phyloP scores from a whole-genome alignment of 2,329 filamentous ascomycete genomes.

The Fusarium subtropicale region DNA sequence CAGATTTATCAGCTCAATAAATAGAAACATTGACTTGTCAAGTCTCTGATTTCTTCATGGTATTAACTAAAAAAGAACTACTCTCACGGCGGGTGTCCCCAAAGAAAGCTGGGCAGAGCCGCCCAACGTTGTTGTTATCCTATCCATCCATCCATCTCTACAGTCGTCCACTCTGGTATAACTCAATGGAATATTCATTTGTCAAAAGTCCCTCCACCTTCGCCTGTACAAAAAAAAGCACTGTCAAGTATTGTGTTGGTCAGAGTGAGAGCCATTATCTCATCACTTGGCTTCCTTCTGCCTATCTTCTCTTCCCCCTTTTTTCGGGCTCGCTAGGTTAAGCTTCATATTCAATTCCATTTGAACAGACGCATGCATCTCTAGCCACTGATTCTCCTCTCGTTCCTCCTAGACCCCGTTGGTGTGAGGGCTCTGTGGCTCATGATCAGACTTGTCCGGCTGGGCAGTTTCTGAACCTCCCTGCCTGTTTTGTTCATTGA shows the following conservation, averaged over 20 bases:
- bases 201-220: constrained; percentile 28
- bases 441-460: constrained; percentile 52
- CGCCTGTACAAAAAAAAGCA: constrained; percentile 30
- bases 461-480: constrained; percentile 48
- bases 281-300: constrained; percentile 10
- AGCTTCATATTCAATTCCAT: constrained; percentile 26
- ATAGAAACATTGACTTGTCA: constrained; percentile 13
- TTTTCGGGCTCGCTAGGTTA: constrained; percentile 5
- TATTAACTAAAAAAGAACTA: constrained; percentile 37
- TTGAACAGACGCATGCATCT: constrained; percentile 31
- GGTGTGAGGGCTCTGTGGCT: constrained; percentile 49
- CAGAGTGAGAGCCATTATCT: constrained; percentile 19
- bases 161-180: constrained; percentile 36
- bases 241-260: constrained; percentile 35
- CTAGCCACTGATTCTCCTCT: constrained; percentile 17
- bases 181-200: constrained; percentile 47
- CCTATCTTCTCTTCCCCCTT: constrained; percentile 3
- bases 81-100: constrained; percentile 1
- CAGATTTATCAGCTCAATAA: constrained; percentile 4
- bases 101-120: constrained; percentile 15
- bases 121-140: constrained; percentile 29
- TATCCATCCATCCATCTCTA: constrained; percentile 8
- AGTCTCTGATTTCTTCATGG: constrained; percentile 20
- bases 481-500: constrained; percentile 58
- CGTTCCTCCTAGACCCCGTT: constrained; percentile 50